phyloP scores from a whole-genome alignment of 1,284 basidiomycete genomes.

The Chondrostereum purpureum region DNA sequence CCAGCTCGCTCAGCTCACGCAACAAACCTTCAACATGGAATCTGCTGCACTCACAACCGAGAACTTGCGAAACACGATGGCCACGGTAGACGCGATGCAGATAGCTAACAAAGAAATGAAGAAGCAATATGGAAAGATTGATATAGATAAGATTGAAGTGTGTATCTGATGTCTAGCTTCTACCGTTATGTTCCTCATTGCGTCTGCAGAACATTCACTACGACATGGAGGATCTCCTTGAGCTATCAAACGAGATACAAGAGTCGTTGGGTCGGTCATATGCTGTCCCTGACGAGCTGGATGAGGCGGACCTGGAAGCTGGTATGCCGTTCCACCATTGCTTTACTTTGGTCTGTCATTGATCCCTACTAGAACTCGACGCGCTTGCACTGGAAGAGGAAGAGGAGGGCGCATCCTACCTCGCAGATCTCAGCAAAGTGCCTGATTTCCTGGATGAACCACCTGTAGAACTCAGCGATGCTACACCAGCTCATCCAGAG shows the following conservation, averaged over 20 bases:
- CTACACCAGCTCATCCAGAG: conserved; percentile 40
- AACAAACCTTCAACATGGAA: conserved; percentile 99
- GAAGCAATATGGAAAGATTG: conserved; percentile 96
- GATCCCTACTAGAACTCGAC: conserved; percentile 64
- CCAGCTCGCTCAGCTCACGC: conserved; percentile 86
- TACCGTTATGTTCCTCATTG: not conserved
- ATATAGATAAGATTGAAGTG: conserved; percentile 98
- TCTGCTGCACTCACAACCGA: conserved; percentile 94
- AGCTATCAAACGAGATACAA: conserved; percentile 97
- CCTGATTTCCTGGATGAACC: conserved; percentile 89
- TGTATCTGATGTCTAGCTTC: conserved; percentile 12
- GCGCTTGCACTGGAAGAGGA: conserved; percentile 84
- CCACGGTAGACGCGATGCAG: conserved; percentile 98
- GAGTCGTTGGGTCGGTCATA: conserved; percentile 92
- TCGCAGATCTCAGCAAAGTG: conserved; percentile 76
- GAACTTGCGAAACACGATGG: conserved; percentile 98
- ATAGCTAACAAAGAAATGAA: conserved; percentile 96
- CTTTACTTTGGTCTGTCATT: not conserved
- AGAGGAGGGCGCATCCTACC: conserved; percentile 82
- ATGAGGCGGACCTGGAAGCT: conserved; percentile 96
- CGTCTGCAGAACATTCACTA: conserved; percentile 76
- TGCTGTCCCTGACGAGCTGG: conserved; percentile 94
- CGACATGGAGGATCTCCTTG: conserved; percentile 97
- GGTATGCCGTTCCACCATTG: conserved; percentile 43
- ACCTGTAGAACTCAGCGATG: conserved; percentile 64